phyloP scores from a whole-genome alignment of 768 basidiomycete genomes.

The Candolleomyces aberdarensis region DNA sequence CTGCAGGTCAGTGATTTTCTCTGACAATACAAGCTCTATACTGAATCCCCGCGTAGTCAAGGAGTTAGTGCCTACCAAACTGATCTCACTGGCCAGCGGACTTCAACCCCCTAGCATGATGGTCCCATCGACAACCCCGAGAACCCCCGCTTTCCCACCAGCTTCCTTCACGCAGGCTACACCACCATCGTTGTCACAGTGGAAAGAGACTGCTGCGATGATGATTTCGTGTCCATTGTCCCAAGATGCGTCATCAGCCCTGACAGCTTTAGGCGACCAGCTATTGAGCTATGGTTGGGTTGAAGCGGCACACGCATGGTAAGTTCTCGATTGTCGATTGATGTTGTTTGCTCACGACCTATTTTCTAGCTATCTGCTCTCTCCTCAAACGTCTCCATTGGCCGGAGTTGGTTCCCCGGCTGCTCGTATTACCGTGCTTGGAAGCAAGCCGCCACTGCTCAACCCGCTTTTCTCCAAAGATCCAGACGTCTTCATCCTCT shows the following conservation, averaged over 20 bases:
- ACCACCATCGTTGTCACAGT: conserved; percentile 61
- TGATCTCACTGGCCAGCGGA: conserved; percentile 40
- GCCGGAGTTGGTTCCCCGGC: conserved; percentile 67
- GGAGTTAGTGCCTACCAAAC: conserved; percentile 61
- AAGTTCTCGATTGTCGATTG: background rate
- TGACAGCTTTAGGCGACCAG: conserved; percentile 84
- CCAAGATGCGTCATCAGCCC: conserved; percentile 65
- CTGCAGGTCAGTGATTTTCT: conserved; percentile 52
- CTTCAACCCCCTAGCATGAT: conserved; percentile 36
- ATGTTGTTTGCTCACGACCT: background rate
- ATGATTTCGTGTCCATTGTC: conserved; percentile 69
- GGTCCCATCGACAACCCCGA: conserved; percentile 41
- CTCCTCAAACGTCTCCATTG: conserved; percentile 74
- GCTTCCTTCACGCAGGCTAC: conserved; percentile 48
- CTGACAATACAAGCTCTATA: background rate
- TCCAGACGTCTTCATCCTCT: conserved; percentile 74
- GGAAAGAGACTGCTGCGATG: conserved; percentile 86
- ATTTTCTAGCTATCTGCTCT: conserved; percentile 71
- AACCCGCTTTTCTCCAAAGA: conserved; percentile 57
- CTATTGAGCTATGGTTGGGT: conserved; percentile 67
- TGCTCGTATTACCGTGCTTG: conserved; percentile 69
- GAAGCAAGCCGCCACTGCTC: conserved; percentile 56
- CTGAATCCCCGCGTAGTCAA: conserved; percentile 49
- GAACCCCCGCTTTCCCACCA: conserved; percentile 61
- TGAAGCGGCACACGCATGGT: conserved; percentile 90